phyloP scores from a whole-genome alignment of 257 asterid species.

The Eustoma russellianum region DNA sequence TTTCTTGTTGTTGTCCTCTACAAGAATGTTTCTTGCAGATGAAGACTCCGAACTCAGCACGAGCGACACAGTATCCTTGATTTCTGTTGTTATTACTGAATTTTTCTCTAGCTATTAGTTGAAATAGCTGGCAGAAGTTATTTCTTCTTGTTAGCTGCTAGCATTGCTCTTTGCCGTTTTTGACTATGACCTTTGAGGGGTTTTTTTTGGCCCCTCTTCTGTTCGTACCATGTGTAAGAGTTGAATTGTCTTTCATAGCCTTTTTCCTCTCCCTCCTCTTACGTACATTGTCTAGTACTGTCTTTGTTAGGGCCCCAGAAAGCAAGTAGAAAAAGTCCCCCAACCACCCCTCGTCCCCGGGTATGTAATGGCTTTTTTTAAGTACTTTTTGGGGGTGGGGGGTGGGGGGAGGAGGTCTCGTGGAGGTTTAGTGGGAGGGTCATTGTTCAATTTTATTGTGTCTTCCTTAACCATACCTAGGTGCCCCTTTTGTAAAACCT shows the following conservation, averaged over 20 bases:
- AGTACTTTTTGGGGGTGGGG: too few relatives aligned
- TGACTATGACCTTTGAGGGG: too few relatives aligned
- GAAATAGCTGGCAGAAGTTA: slow-evolving; percentile 9
- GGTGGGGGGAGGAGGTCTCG: too few relatives aligned
- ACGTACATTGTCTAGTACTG: too few relatives aligned
- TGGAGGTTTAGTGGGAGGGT: not conserved
- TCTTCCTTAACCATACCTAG: slow-evolving; percentile 47
- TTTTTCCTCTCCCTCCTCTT: too few relatives aligned
- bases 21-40: slow-evolving; percentile 94
- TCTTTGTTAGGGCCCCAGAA: too few relatives aligned
- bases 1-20: slow-evolving; percentile 15
- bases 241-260: not conserved
- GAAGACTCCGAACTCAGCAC: slow-evolving; percentile 89
- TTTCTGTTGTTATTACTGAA: slow-evolving; percentile 9
- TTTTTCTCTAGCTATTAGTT: too few relatives aligned
- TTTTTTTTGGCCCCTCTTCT: not conserved
- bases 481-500: slow-evolving; percentile 92
- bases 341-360: too few relatives aligned
- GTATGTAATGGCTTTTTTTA: too few relatives aligned
- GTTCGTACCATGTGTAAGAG: not conserved
- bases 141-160: not conserved
- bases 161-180: too few relatives aligned
- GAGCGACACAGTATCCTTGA: slow-evolving; percentile 96
- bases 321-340: too few relatives aligned
- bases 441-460: slow-evolving; percentile 6